phyloP scores from a whole-genome alignment of 2,329 filamentous ascomycete genomes.

The Sporothrix brunneoviolacea region DNA sequence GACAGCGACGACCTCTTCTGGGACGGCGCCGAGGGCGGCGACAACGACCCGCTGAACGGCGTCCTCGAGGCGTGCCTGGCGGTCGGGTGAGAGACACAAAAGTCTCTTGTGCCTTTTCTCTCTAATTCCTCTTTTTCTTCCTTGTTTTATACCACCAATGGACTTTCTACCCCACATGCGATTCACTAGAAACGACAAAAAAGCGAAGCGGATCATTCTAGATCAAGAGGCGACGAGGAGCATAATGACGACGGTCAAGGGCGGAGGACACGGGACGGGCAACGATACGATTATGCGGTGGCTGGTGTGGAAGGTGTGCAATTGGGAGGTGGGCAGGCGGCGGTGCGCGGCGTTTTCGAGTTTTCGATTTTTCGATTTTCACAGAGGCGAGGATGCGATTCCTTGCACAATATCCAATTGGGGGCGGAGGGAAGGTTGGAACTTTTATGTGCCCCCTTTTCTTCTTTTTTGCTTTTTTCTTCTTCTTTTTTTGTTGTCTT shows the following conservation, averaged over 20 bases:
- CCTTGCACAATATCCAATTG: too few relatives aligned
- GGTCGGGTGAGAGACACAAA: conserved; percentile 29
- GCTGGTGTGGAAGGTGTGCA: not conserved
- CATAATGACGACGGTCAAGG: too few relatives aligned
- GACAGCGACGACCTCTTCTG: conserved; percentile 52
- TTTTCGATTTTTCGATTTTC: too few relatives aligned
- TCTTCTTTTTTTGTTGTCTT: not conserved
- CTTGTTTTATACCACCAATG: not conserved
- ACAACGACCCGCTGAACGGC: conserved; percentile 46
- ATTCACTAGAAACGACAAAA: too few relatives aligned
- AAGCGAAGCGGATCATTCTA: too few relatives aligned
- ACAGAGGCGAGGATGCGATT: not conserved
- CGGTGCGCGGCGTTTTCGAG: conserved; percentile 12
- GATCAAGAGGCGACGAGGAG: too few relatives aligned
- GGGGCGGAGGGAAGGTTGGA: too few relatives aligned
- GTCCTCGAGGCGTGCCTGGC: conserved; percentile 52
- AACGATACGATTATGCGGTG: too few relatives aligned
- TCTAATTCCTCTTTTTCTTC: not conserved
- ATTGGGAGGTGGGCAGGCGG: not conserved
- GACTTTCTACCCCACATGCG: too few relatives aligned
- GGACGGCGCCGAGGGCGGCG: conserved; percentile 51
- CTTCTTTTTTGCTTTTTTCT: not conserved
- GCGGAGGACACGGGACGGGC: too few relatives aligned
- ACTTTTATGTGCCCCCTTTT: not conserved
- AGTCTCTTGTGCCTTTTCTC: not conserved